A percentile compares a stretch with the other conserved stretches of the same genome.
Evolutionary conservation across 495 filamentous ascomycete genomes (phyloP).

Genomic region (Sabuloglossum arenarium): DNA sequence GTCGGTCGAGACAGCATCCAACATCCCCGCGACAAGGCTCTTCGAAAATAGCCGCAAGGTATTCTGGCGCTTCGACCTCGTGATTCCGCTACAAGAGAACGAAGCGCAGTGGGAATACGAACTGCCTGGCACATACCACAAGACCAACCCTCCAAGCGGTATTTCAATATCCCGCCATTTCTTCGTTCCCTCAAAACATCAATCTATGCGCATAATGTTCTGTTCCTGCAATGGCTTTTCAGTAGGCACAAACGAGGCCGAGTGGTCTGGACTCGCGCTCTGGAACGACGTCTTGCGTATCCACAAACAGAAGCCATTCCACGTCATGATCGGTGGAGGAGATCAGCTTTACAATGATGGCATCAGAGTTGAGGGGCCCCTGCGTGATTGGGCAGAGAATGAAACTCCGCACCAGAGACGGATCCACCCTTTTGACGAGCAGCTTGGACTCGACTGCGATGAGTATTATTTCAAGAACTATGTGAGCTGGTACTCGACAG

Average conservation of each 20-base stretch:
- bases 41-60: conserved; percentile 57
- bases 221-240: conserved; percentile 94
- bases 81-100: conserved; percentile 30
- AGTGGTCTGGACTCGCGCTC: conserved; percentile 64
- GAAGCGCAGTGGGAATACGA: conserved; percentile 41
- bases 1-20: conserved; percentile 5
- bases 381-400: conserved; percentile 64
- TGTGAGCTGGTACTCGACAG: conserved; percentile 83
- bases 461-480: conserved; percentile 73
- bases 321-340: conserved; percentile 95
- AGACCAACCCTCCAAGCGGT: conserved; percentile 3
- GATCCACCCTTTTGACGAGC: conserved; percentile 42
- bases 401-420: conserved; percentile 67
- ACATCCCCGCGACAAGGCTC: conserved; percentile 38
- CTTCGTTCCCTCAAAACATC: conserved; percentile 49
- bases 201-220: conserved; percentile 92
- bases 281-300: conserved; percentile 91
- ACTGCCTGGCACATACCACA: conserved; percentile 26
- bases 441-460: conserved; percentile 74
- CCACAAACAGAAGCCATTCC: conserved; percentile 83
- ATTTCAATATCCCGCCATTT: conserved; percentile 22
- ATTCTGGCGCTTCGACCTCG: conserved; percentile 63
- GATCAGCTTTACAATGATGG: conserved; percentile 94
- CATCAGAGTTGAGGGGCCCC: conserved; percentile 47
- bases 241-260: conserved; percentile 72